Evolutionary conservation across 352 stramenopile genomes (phyloP).

Genomic region (Pythium volutum): DNA sequence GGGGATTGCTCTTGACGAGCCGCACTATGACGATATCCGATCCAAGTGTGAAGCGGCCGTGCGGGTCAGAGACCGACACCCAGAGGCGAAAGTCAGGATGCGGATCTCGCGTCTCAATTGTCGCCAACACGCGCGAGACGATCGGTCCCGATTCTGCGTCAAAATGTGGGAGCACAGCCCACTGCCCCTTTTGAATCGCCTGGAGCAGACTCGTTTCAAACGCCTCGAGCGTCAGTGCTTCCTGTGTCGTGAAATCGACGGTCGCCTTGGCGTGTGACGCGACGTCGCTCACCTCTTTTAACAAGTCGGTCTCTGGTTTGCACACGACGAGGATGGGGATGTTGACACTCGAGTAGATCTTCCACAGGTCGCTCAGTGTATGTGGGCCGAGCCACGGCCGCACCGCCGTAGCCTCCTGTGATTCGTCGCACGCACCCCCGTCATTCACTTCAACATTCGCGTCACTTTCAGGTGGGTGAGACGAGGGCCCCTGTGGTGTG

Average conservation of each 20-base stretch:
- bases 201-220: slow-evolving; percentile 37
- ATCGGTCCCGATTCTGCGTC: slow-evolving; percentile 28
- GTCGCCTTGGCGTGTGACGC: slow-evolving; percentile 32
- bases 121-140: slow-evolving; percentile 33
- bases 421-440: background rate
- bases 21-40: background rate
- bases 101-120: slow-evolving; percentile 23
- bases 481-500: background rate
- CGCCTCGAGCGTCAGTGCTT: slow-evolving; percentile 7
- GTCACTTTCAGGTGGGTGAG: background rate
- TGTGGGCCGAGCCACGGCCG: background rate
- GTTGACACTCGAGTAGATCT: slow-evolving; percentile 33
- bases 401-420: background rate
- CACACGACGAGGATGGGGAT: slow-evolving; percentile 33
- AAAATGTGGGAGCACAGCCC: slow-evolving; percentile 45
- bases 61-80: slow-evolving; percentile 31
- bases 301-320: slow-evolving; percentile 33
- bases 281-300: slow-evolving; percentile 30
- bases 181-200: slow-evolving; percentile 51
- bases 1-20: slow-evolving; percentile 1
- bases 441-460: background rate
- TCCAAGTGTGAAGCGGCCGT: no score
- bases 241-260: slow-evolving; percentile 25
- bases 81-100: slow-evolving; percentile 70
- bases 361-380: slow-evolving; percentile 30